Evolutionary conservation across 2,329 filamentous ascomycete genomes (phyloP).

Genomic region (Pestalotiopsis sp.): DNA sequence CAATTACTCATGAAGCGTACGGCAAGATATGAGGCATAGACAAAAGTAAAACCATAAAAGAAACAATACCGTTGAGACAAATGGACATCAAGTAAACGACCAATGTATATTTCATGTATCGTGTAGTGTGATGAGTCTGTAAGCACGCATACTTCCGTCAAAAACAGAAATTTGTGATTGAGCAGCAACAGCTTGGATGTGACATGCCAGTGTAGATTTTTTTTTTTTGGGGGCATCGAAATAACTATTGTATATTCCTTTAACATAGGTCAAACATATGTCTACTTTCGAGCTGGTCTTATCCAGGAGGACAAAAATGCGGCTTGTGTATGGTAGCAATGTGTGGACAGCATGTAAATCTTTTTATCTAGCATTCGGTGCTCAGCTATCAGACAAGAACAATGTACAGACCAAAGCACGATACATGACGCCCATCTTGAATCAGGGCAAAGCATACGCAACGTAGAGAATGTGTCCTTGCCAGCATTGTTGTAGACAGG

Average conservation of each 20-base stretch:
- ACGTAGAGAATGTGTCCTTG: not conserved
- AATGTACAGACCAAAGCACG: not conserved
- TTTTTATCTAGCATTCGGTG: not conserved
- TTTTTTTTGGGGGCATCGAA: too few species aligned
- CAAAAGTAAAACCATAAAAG: slow-evolving; percentile 6
- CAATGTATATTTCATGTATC: not conserved
- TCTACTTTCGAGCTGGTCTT: not conserved
- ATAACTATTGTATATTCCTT: too few species aligned
- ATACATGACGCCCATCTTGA: not conserved
- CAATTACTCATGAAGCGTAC: not conserved
- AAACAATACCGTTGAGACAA: not conserved
- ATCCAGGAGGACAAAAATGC: not conserved
- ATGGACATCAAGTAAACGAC: slow-evolving; percentile 1
- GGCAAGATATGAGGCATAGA: slow-evolving; percentile 12
- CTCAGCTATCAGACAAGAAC: not conserved
- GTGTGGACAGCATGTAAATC: not conserved
- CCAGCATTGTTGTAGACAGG: not conserved
- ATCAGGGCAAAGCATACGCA: not conserved
- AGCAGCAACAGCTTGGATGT: too few species aligned
- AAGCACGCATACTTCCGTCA: too few species aligned
- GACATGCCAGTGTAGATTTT: too few species aligned
- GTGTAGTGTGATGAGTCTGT: not conserved
- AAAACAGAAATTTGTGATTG: too few species aligned
- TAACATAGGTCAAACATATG: not conserved
- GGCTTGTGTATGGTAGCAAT: not conserved